Conservation (phyloP, 257 asterid genomes). For the Nemophila menziesii region DNA sequence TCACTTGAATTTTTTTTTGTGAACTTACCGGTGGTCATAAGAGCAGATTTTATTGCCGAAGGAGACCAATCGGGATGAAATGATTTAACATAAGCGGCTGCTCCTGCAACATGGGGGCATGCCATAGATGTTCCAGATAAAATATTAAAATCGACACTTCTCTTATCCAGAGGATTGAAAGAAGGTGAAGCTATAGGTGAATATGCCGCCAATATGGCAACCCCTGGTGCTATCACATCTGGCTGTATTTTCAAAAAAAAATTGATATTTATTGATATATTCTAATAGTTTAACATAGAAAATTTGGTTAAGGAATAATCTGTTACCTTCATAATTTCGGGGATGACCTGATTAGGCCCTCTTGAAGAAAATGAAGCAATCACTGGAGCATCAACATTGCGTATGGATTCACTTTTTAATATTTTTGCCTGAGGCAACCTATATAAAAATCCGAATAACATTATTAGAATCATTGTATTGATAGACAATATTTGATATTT, state of each 20-base stretch:
- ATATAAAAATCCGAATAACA: neutral
- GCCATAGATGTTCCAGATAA: constrained; percentile 1
- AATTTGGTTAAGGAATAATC: no score
- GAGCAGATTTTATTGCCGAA: neutral
- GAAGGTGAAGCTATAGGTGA: neutral
- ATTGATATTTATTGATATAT: no score
- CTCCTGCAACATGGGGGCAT: neutral
- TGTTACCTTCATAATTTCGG: neutral
- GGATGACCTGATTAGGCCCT: neutral
- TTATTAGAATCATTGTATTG: neutral
- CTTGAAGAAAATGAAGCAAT: neutral
- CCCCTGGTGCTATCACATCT: neutral
- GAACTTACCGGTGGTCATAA: neutral
- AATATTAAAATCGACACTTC: neutral
- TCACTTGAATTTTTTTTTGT: neutral
- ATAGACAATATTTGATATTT: neutral
- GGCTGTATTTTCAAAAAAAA: neutral
- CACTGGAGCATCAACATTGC: neutral
- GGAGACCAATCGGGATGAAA: constrained; percentile 2
- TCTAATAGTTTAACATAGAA: no score
- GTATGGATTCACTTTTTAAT: constrained; percentile 9
- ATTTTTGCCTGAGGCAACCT: constrained; percentile 5
- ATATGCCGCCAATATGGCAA: neutral
- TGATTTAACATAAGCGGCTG: constrained; percentile 1
- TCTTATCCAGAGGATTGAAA: neutral